Base-by-base conservation (phyloP, 2,329 filamentous ascomycete species). In the Paecilomyces fulvus region DNA sequence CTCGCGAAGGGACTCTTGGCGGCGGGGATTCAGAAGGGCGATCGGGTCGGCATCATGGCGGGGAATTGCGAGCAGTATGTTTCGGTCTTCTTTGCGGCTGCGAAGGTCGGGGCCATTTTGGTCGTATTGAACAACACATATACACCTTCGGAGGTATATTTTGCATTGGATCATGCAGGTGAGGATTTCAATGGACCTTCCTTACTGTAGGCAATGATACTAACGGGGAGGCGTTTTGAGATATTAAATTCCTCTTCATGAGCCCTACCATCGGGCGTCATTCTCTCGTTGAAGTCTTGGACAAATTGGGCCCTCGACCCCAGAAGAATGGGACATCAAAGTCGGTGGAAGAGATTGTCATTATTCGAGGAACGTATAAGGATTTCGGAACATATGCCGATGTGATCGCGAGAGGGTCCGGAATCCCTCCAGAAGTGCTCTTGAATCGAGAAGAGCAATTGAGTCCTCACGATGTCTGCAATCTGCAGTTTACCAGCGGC, bases 71-170 rank as follows among this genome's bases (percentile, higher is more conserved):
- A 82, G 59, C 77, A 82, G 61, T 82, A 77, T 58, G 72, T 88
- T 30, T 80, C 86, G 2, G 80, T 90, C 14, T 89, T 90, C 76
- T 90, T 90, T 62, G 87, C 86, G 3, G 85, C 84, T 10, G 83
- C 85, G 46, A 79, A 83, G 51, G 59, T 88, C 17, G 85, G 86
- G 9, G 84, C 81, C 51, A 84, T 87, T 50, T 76, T 91, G 54
- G 88, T 91, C 28, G 89, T 91, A 49, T 75, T 92, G 61, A 92
- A 92, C 74, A 92, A 90, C 73, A 92, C 88, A 0, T 92, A 92
- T 68, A 92, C 88, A 1, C 79, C 85, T 1, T 82, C 80, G 1
- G 88, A 92, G 72, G 84, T 87, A 51, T 80, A 84, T 67, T 87
- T 88, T 70, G 88, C 86, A 9, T 71, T 92, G 28, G 80, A 81